phyloP scores from a whole-genome alignment of 169 alveolate genomes.

The Fabrea salina region DNA sequence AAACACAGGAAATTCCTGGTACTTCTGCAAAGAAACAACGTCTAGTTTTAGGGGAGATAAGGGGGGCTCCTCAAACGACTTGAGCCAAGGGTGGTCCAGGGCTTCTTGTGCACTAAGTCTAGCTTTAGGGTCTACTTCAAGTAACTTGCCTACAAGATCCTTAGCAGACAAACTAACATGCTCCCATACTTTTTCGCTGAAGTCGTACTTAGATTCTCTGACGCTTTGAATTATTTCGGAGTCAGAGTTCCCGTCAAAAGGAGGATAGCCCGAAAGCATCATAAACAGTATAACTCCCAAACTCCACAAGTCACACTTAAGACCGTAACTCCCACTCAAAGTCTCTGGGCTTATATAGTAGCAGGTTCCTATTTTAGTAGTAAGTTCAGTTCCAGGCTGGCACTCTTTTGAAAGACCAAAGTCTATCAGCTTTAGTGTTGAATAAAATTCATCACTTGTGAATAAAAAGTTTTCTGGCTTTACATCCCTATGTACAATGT shows the following conservation, averaged over 20 bases:
- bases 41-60: neutral
- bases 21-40: neutral
- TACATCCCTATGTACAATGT: constrained; percentile 72
- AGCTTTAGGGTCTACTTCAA: constrained; percentile 80
- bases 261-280: constrained; percentile 87
- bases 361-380: constrained; percentile 85
- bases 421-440: constrained; percentile 78
- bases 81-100: constrained; percentile 85
- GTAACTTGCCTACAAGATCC: constrained; percentile 79
- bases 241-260: constrained; percentile 87
- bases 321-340: constrained; percentile 54
- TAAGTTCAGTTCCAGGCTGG: constrained; percentile 60
- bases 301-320: constrained; percentile 91
- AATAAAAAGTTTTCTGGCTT: constrained; percentile 79
- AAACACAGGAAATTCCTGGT: neutral
- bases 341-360: constrained; percentile 90
- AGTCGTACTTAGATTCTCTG: constrained; percentile 74
- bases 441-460: constrained; percentile 29
- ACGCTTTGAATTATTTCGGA: constrained; percentile 76
- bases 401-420: constrained; percentile 84
- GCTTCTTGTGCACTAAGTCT: constrained; percentile 83
- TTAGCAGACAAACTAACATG: constrained; percentile 83
- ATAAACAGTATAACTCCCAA: constrained; percentile 86
- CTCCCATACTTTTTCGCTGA: constrained; percentile 87
- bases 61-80: constrained; percentile 13